Conservation (phyloP, 805 yeast genomes). For the Kazachstania taianensis region DNA sequence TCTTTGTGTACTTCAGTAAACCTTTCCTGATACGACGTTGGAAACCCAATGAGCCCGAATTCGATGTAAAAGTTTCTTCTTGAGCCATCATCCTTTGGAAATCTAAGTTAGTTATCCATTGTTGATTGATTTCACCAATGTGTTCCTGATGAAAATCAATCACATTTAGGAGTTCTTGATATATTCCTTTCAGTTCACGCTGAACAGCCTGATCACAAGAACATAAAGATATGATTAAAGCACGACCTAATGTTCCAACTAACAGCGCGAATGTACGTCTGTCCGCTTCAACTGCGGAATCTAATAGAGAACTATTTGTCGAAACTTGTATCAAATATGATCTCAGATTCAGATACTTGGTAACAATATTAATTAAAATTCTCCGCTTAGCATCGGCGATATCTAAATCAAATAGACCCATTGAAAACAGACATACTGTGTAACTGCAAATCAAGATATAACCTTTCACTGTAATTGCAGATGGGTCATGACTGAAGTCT, state of each 20-base stretch:
- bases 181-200: slow-evolving; percentile 35
- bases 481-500: slow-evolving; percentile 17
- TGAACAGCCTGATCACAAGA: slow-evolving; percentile 43
- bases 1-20: slow-evolving; percentile 18
- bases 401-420: slow-evolving; percentile 25
- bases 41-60: slow-evolving; percentile 51
- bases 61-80: slow-evolving; percentile 43
- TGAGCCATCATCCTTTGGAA: slow-evolving; percentile 37
- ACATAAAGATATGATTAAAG: slow-evolving; percentile 41
- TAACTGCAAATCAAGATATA: slow-evolving; percentile 29
- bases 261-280: slow-evolving; percentile 26
- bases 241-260: slow-evolving; percentile 38
- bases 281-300: slow-evolving; percentile 20
- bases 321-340: slow-evolving; percentile 23
- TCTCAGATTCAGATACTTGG: slow-evolving; percentile 33
- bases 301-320: slow-evolving; percentile 17
- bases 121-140: slow-evolving; percentile 15
- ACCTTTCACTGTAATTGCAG: slow-evolving; percentile 27
- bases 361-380: slow-evolving; percentile 31
- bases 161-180: slow-evolving; percentile 23
- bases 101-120: slow-evolving; percentile 25
- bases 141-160: slow-evolving; percentile 22
- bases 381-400: slow-evolving; percentile 27
- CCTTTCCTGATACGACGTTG: slow-evolving; percentile 53
- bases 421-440: slow-evolving; percentile 31